Evolutionary conservation across 1,284 basidiomycete genomes (phyloP).

Genomic region (Cryptococcus deneoformans): DNA sequence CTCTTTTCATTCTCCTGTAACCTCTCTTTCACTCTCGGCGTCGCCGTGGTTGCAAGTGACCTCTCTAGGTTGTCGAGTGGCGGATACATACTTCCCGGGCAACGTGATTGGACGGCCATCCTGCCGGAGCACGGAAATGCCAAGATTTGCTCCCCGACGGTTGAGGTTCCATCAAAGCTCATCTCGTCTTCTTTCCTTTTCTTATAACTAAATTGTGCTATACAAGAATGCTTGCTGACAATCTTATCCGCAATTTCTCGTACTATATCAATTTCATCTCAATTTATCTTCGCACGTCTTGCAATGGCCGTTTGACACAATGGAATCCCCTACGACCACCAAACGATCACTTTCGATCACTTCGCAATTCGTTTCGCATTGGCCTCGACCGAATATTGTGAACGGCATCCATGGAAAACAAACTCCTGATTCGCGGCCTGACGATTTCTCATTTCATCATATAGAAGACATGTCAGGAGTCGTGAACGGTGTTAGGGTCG

Average conservation of each 20-base stretch:
- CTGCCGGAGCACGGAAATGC: neutral
- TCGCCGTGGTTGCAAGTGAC: neutral
- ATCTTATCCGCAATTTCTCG: neutral
- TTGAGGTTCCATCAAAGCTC: neutral
- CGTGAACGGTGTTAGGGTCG: conserved; percentile 87
- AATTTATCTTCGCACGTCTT: neutral
- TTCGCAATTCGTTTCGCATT: neutral
- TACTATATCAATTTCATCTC: neutral
- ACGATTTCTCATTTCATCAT: neutral
- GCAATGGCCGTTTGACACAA: neutral
- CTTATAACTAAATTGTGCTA: neutral
- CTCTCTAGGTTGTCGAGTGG: neutral
- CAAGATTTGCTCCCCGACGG: neutral
- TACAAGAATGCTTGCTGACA: neutral
- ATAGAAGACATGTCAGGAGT: conserved; percentile 16
- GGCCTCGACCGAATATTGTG: neutral
- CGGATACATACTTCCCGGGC: neutral
- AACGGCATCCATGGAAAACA: too few relatives aligned
- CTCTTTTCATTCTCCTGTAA: too few relatives aligned
- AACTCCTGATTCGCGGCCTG: too few relatives aligned
- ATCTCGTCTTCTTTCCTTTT: neutral
- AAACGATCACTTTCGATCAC: neutral
- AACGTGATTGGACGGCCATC: neutral
- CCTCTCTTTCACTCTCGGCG: neutral
- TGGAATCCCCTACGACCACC: neutral